Base-by-base conservation (phyloP, 1,139 yeast species). In the Nakaseomyces glabratus region DNA sequence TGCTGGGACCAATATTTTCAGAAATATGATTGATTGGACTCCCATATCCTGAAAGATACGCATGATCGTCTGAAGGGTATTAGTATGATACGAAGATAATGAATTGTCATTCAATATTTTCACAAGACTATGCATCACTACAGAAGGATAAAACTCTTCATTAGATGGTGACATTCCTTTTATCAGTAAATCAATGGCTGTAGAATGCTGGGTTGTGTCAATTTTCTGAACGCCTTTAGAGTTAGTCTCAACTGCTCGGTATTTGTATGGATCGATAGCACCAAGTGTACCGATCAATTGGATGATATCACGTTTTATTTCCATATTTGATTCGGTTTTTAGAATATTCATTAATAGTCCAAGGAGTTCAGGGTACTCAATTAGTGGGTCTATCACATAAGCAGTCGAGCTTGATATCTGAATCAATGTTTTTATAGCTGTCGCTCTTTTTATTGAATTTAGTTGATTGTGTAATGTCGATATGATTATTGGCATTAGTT, bases 131-230 rank as follows among this genome's bases (percentile, higher is more conserved):
- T 77, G 78, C 28, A 90, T 82, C 1, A 93, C 97, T 15, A 93
- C 97, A 0, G 96, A 86, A 3, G 97, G 96, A 50, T 85, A 88
- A 50, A 86, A 93, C 48, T 88, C 97, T 40, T 88, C 97, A 40
- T 80, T 76, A 0, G 93, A 79, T 1, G 97, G 97, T 6, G 95
- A 82, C 73, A 84, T 82, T 1, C 96, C 96, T 52, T 81, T 82
- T 86, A 90, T 85, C 35, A 93, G 65, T 28, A 90, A 64, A 3
- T 90, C 85, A 44, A 90, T 84, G 52, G 93, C 98, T 7, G 86
- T 75, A 0, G 96, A 82, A 3, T 95, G 90, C 1, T 88, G 82
- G 52, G 80, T 82, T 46, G 82, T 90, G 44, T 82, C 93, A 1
- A 76, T 80, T 0, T 82, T 73, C 17, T 68, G 68, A 34, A 68